Percentiles rank a stretch among this genome's conserved stretches.
Evolutionary conservation across 345 rosid species (phyloP).

Genomic region (Moricandia moricandioides): DNA sequence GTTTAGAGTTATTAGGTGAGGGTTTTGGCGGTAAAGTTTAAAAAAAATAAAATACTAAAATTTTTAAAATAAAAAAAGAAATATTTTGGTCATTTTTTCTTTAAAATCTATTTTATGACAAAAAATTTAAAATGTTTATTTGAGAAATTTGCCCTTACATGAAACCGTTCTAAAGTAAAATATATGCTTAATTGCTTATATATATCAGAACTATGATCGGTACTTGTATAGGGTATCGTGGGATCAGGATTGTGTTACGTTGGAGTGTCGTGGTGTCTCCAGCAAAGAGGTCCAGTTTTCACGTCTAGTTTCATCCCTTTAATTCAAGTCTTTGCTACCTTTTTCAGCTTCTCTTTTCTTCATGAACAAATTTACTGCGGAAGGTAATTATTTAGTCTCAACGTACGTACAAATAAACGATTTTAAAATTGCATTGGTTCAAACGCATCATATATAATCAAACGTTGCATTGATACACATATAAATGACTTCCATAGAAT

Average conservation of each 20-base stretch:
- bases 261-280: conserved; percentile 87
- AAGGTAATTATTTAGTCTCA: conserved; percentile 43
- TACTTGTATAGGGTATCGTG: conserved; percentile 53
- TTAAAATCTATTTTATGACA: too few relatives aligned
- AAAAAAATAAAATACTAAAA: too few relatives aligned
- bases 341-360: conserved; percentile 58
- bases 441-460: neutral
- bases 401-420: neutral
- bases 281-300: conserved; percentile 73
- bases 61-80: too few relatives aligned
- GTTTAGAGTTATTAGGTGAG: too few relatives aligned
- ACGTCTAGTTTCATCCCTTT: conserved; percentile 75
- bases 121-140: too few relatives aligned
- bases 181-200: neutral
- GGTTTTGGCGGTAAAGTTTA: too few relatives aligned
- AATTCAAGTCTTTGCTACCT: conserved; percentile 64
- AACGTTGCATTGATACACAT: neutral
- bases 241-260: conserved; percentile 80
- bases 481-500: conserved; percentile 1
- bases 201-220: neutral
- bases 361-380: conserved; percentile 68
- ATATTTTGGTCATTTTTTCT: too few relatives aligned
- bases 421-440: neutral
- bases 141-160: too few relatives aligned
- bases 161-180: neutral